phyloP scores from a whole-genome alignment of 768 basidiomycete genomes.

The Amanita brunnescens region DNA sequence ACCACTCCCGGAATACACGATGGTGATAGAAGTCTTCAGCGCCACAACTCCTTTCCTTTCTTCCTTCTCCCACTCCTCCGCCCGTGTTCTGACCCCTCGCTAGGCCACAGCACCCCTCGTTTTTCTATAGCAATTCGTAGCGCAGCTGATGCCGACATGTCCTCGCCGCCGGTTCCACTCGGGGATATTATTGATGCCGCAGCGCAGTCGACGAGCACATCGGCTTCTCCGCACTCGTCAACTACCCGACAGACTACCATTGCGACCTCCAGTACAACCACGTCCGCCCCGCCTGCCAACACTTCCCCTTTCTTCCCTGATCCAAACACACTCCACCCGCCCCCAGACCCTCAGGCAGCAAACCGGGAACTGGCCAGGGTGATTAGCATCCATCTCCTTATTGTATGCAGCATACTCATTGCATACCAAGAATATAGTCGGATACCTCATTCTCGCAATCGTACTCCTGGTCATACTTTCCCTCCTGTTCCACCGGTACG shows the following conservation, averaged over 20 bases:
- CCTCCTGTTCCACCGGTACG: background rate
- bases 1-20: background rate
- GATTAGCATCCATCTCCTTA: background rate
- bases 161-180: background rate
- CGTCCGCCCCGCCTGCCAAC: conserved; percentile 6
- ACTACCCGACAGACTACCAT: background rate
- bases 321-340: conserved; percentile 12
- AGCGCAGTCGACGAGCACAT: background rate
- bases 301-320: conserved; percentile 20
- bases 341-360: conserved; percentile 1
- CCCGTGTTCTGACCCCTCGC: background rate
- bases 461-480: background rate
- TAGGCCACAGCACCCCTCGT: background rate
- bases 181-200: background rate
- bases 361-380: conserved; percentile 18
- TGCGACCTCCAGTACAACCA: background rate
- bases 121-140: background rate
- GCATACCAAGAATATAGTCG: background rate
- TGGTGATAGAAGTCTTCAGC: background rate
- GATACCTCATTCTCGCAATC: background rate
- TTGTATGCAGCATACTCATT: background rate
- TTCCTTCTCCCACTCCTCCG: background rate
- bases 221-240: background rate
- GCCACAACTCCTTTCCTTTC: background rate
- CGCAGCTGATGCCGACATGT: background rate